These are phyloP conservation scores for Calonectria crousiana DNA, from an alignment of 2,329 filamentous ascomycete genomes.

Conservation along the genomic window DNA sequence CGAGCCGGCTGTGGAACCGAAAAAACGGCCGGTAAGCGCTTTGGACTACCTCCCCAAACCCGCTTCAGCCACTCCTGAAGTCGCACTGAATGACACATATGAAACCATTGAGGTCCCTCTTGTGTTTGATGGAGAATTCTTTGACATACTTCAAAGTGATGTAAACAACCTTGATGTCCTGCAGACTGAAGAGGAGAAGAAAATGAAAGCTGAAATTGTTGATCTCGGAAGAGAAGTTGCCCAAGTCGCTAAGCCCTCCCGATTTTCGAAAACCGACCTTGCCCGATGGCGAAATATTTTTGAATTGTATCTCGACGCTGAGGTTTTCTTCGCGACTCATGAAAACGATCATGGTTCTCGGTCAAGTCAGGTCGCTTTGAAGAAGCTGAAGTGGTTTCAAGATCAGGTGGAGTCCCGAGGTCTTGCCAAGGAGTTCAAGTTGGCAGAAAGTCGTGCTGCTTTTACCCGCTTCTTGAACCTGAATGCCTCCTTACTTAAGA, in stretches of 20 bases:
- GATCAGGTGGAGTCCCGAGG: slow-evolving; percentile 72
- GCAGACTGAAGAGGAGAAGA: slow-evolving; percentile 73
- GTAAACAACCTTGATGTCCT: slow-evolving; percentile 76
- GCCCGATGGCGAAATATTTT: slow-evolving; percentile 85
- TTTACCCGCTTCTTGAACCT: slow-evolving; percentile 78
- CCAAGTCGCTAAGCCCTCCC: slow-evolving; percentile 72
- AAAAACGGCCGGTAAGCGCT: background rate
- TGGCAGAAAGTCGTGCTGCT: slow-evolving; percentile 73
- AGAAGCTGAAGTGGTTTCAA: slow-evolving; percentile 79
- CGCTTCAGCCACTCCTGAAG: background rate
- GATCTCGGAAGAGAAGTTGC: slow-evolving; percentile 74
- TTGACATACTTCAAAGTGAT: slow-evolving; percentile 79
- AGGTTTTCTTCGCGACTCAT: slow-evolving; percentile 84
- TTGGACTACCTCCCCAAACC: background rate
- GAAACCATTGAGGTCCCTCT: slow-evolving; percentile 78
- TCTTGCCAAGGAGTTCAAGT: slow-evolving; percentile 72
- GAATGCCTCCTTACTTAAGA: slow-evolving; percentile 82
- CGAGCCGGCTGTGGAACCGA: background rate
- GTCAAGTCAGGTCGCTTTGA: slow-evolving; percentile 73
- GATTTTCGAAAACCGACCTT: slow-evolving; percentile 74
- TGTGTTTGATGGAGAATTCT: slow-evolving; percentile 83
- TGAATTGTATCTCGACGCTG: slow-evolving; percentile 82
- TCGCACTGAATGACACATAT: slow-evolving; percentile 30
- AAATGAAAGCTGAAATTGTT: slow-evolving; percentile 73
- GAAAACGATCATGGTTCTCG: slow-evolving; percentile 78